phyloP scores from a whole-genome alignment of 148 eudicot species.

The Polygonum aviculare region DNA sequence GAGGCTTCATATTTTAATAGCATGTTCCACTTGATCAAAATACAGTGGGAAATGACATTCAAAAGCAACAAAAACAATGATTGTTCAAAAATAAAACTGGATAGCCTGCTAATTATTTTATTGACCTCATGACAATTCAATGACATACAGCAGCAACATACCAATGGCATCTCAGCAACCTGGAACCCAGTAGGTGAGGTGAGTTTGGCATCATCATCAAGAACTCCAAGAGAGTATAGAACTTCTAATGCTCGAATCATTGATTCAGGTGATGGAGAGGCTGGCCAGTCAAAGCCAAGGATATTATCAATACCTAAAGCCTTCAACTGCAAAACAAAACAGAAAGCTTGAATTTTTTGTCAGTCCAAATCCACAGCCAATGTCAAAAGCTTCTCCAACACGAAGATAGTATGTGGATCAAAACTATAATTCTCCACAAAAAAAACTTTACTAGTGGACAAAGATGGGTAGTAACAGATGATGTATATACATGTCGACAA shows the following conservation, averaged over 20 bases:
- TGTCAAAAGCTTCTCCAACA: neutral
- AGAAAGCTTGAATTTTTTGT: neutral
- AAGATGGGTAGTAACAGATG: conserved; percentile 8
- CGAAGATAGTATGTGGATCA: neutral
- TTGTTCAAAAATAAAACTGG: neutral
- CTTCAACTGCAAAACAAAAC: conserved; percentile 55
- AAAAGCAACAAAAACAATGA: neutral
- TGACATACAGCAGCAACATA: conserved; percentile 23
- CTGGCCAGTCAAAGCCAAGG: conserved; percentile 93
- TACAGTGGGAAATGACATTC: neutral
- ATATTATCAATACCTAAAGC: conserved; percentile 95
- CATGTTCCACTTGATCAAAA: neutral
- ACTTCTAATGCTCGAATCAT: conserved; percentile 97
- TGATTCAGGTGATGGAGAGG: conserved; percentile 97
- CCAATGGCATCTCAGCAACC: conserved; percentile 92
- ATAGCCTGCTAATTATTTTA: neutral
- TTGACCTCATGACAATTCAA: neutral
- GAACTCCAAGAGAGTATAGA: conserved; percentile 84
- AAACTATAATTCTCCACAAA: neutral
- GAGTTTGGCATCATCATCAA: conserved; percentile 97
- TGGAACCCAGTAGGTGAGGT: conserved; percentile 95
- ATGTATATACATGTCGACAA: neutral
- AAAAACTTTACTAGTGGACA: neutral
- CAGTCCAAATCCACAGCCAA: neutral
- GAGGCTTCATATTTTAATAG: neutral